phyloP scores from a whole-genome alignment of 345 rosid species.

The Rubroshorea leprosula region DNA sequence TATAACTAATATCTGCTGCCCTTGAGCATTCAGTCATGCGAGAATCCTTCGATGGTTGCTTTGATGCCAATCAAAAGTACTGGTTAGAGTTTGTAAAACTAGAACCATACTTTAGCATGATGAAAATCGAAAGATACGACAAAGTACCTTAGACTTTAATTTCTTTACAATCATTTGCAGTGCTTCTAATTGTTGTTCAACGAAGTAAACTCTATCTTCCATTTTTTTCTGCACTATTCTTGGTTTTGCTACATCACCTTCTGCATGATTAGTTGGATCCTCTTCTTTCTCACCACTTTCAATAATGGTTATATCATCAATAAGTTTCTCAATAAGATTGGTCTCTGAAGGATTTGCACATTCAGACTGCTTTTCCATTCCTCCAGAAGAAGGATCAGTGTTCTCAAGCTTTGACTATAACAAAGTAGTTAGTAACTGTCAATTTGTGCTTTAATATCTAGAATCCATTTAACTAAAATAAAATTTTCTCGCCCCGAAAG shows the following conservation, averaged over 20 bases:
- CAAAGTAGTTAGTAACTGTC: neutral
- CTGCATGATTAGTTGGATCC: constrained; percentile 12
- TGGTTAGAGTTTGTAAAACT: neutral
- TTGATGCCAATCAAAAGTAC: constrained; percentile 3
- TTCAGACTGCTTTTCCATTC: constrained; percentile 15
- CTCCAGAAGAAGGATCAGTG: constrained; percentile 5
- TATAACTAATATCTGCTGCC: constrained; percentile 24
- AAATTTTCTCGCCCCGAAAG: neutral
- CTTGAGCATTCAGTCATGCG: constrained; percentile 6
- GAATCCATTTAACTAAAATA: neutral
- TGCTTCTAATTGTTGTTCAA: constrained; percentile 22
- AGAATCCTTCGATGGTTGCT: constrained; percentile 18
- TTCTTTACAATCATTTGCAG: constrained; percentile 18
- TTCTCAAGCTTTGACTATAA: constrained; percentile 18
- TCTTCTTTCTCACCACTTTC: constrained; percentile 38
- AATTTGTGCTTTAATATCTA: neutral
- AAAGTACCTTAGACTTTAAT: constrained; percentile 22
- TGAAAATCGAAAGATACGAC: no score
- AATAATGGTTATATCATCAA: constrained; percentile 27
- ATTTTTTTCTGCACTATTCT: constrained; percentile 4
- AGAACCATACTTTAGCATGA: no score
- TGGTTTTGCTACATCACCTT: constrained; percentile 17
- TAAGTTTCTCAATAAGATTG: constrained; percentile 27
- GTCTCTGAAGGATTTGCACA: constrained; percentile 8
- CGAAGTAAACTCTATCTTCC: constrained; percentile 29